Percentiles rank a stretch among this genome's conserved stretches.
These are phyloP conservation scores for Penicillium psychrofluorescens DNA, from an alignment of 495 filamentous ascomycete species.

Conservation along the genomic window DNA sequence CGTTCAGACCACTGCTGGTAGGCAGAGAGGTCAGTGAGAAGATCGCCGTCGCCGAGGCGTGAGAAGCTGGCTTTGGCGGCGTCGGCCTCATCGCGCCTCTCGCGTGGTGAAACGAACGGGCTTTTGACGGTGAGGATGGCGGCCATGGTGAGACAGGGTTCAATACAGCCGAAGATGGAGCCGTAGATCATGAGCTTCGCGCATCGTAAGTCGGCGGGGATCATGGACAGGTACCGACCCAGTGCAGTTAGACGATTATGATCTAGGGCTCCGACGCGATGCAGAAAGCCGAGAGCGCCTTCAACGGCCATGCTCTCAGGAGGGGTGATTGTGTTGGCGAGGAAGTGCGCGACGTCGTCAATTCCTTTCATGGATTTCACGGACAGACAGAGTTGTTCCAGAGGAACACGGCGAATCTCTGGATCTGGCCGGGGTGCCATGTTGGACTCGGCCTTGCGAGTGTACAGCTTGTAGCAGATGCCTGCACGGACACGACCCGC, in stretches of 20 bases:
- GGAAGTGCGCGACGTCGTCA: slow-evolving; percentile 67
- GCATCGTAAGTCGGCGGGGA: slow-evolving; percentile 88
- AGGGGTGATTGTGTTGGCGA: slow-evolving; percentile 81
- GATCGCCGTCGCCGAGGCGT: slow-evolving; percentile 64
- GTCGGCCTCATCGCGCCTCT: slow-evolving; percentile 75
- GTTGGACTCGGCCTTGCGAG: slow-evolving; percentile 69
- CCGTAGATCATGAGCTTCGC: slow-evolving; percentile 95
- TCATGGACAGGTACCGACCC: slow-evolving; percentile 84
- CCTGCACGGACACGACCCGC: slow-evolving; percentile 88
- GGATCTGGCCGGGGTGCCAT: slow-evolving; percentile 91
- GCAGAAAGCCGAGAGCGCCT: slow-evolving; percentile 68
- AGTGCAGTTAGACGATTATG: slow-evolving; percentile 81
- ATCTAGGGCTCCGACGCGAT: slow-evolving; percentile 81
- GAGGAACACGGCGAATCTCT: slow-evolving; percentile 83
- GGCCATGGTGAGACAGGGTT: slow-evolving; percentile 82
- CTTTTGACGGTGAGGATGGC: slow-evolving; percentile 77
- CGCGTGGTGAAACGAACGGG: slow-evolving; percentile 76
- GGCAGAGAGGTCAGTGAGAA: slow-evolving; percentile 77
- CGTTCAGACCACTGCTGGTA: slow-evolving; percentile 73
- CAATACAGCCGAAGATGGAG: slow-evolving; percentile 84
- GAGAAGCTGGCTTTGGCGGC: slow-evolving; percentile 70
- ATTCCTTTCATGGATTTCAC: slow-evolving; percentile 89
- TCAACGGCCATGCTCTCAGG: slow-evolving; percentile 79
- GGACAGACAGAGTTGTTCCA: slow-evolving; percentile 90
- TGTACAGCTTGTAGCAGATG: slow-evolving; percentile 93